A percentile compares a stretch with the other conserved stretches of the same genome.
Evolutionary conservation across 176 grass and related monocot genomes (phyloP).

Genomic region (Triticum timopheevii): DNA sequence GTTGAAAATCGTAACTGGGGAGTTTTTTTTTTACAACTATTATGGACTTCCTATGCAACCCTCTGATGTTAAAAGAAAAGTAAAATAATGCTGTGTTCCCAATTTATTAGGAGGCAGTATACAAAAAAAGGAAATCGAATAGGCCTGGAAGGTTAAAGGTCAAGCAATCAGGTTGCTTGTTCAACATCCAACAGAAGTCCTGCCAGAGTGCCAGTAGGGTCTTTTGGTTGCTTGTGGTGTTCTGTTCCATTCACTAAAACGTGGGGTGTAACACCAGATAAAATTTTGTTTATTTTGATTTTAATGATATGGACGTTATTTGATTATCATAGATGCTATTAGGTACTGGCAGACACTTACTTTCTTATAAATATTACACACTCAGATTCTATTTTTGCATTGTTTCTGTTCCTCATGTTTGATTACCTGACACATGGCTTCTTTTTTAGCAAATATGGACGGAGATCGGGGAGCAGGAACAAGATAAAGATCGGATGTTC

Average conservation of each 20-base stretch:
- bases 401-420: slow-evolving; percentile 5
- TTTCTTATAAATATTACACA: slow-evolving; percentile 2
- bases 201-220: not conserved
- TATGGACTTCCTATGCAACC: not conserved
- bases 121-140: not conserved
- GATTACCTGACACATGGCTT: slow-evolving; percentile 24
- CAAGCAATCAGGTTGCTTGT: slow-evolving; percentile 22
- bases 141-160: not conserved
- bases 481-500: slow-evolving; percentile 89
- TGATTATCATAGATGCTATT: not conserved
- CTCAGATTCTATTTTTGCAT: not conserved
- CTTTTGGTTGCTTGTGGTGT: slow-evolving; percentile 10
- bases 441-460: slow-evolving; percentile 77
- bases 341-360: not conserved
- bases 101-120: not conserved
- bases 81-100: not conserved
- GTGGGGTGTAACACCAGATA: not conserved
- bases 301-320: not conserved
- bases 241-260: not conserved
- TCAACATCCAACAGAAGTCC: slow-evolving; percentile 14
- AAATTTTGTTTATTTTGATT: not conserved
- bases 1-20: not conserved
- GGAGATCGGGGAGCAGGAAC: slow-evolving; percentile 86
- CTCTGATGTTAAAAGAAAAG: not conserved
- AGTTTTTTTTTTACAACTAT: not conserved